These are phyloP conservation scores for Fusarium pseudograminearum DNA, from an alignment of 2,329 filamentous ascomycete species.

Conservation along the genomic window DNA sequence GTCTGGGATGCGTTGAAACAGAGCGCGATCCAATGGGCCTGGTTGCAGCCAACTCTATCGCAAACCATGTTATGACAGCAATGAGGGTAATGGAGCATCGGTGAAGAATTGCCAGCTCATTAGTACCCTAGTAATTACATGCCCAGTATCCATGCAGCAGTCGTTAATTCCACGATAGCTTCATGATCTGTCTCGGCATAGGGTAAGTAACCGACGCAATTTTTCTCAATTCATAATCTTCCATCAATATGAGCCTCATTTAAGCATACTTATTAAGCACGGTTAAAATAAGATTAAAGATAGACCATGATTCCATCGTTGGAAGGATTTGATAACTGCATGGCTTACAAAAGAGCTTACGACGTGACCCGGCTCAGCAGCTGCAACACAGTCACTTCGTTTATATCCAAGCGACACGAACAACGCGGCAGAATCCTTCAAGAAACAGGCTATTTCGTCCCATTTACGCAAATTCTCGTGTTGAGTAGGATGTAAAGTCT, in stretches of 20 bases:
- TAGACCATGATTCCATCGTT: too few species aligned
- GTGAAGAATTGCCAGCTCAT: neutral
- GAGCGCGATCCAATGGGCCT: neutral
- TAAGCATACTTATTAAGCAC: neutral
- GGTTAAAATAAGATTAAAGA: neutral
- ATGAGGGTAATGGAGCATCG: neutral
- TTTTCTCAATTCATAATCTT: neutral
- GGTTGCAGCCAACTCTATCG: neutral
- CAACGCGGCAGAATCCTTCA: conserved; percentile 1
- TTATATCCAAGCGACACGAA: conserved; percentile 3
- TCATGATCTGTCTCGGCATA: neutral
- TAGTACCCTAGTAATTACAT: neutral
- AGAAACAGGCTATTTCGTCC: conserved; percentile 14
- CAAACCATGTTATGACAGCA: neutral
- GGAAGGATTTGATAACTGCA: neutral
- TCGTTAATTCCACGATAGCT: neutral
- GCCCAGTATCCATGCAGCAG: neutral
- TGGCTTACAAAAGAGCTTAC: neutral
- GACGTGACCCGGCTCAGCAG: neutral
- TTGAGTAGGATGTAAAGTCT: conserved; percentile 3
- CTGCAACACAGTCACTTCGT: neutral
- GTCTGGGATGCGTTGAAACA: neutral
- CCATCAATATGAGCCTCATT: neutral
- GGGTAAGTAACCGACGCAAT: neutral
- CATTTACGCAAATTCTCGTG: conserved; percentile 16